Percentiles rank a stretch among this genome's conserved stretches.
phyloP scores from a whole-genome alignment of 2,329 filamentous ascomycete genomes.

The Onygena corvina region DNA sequence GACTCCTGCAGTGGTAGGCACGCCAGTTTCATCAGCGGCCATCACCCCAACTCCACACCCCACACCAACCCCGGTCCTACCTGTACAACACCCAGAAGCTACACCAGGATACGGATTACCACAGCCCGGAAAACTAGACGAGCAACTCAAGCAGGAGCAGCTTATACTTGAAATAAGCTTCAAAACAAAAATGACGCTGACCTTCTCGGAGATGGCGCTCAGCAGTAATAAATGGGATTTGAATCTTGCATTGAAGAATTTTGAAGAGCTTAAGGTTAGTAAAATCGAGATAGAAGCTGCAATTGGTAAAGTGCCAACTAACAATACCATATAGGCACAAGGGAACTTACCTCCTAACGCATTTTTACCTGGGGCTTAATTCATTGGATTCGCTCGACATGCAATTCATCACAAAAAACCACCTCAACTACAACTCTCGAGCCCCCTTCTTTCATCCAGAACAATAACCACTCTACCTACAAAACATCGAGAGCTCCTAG shows the following conservation, averaged over 20 bases:
- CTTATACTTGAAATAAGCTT: conserved; percentile 59
- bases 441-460: no score
- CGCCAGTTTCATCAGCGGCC: conserved; percentile 13
- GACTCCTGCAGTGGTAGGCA: not conserved
- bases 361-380: conserved; percentile 15
- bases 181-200: conserved; percentile 65
- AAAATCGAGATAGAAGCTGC: not conserved
- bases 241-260: conserved; percentile 59
- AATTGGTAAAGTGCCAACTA: not conserved
- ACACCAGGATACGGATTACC: conserved; percentile 32
- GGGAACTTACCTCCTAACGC: conserved; percentile 16
- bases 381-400: not conserved
- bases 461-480: not conserved
- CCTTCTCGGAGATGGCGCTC: conserved; percentile 72
- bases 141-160: conserved; percentile 54
- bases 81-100: conserved; percentile 21
- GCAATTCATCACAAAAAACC: not conserved
- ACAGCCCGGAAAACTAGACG: conserved; percentile 34
- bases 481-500: not conserved
- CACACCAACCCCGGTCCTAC: conserved; percentile 17
- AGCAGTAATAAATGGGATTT: conserved; percentile 70
- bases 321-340: conserved; percentile 11
- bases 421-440: no score
- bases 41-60: conserved; percentile 17
- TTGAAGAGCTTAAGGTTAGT: conserved; percentile 60